Conservation (phyloP, 495 filamentous ascomycete species). For the Aspergillus olivimuriae region DNA sequence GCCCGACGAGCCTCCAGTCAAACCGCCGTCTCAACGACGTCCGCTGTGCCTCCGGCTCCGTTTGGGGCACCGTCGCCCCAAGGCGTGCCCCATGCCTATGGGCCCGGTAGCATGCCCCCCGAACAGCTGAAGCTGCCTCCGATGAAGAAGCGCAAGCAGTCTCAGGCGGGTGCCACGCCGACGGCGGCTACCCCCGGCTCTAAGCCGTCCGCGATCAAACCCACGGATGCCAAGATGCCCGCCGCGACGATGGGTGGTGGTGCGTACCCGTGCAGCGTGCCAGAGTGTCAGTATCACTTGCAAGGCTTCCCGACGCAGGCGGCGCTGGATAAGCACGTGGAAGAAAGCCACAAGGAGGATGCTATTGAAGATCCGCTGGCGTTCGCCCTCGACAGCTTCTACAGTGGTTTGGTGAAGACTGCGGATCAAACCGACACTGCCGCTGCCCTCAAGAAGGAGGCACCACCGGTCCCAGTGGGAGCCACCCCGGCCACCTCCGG, state of each 20-base stretch:
- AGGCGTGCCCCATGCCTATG: conserved; percentile 55
- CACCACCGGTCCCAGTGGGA: conserved; percentile 17
- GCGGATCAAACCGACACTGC: conserved; percentile 26
- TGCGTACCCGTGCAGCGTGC: conserved; percentile 37
- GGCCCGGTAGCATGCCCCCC: conserved; percentile 38
- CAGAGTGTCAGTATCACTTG: conserved; percentile 38
- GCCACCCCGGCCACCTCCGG: conserved; percentile 30
- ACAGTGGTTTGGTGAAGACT: conserved; percentile 28
- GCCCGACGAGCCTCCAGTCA: conserved; percentile 50
- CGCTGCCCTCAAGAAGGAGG: conserved; percentile 17
- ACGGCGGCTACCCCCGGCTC: conserved; percentile 20
- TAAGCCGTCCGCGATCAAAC: conserved; percentile 28
- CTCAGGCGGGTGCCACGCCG: conserved; percentile 31
- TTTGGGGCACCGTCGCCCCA: conserved; percentile 67
- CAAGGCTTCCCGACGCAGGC: conserved; percentile 40
- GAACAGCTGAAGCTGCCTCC: conserved; percentile 58
- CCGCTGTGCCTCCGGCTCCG: conserved; percentile 59
- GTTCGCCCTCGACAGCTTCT: conserved; percentile 41
- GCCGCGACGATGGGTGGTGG: conserved; percentile 22
- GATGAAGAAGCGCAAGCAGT: conserved; percentile 52
- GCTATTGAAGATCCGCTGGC: conserved; percentile 40
- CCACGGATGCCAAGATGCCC: conserved; percentile 25
- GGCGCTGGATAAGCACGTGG: conserved; percentile 42
- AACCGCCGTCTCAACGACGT: conserved; percentile 51
- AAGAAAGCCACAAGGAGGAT: conserved; percentile 42